These are phyloP conservation scores for Pseudozyma tsukubaensis DNA, from an alignment of 1,284 basidiomycete species.

Conservation along the genomic window DNA sequence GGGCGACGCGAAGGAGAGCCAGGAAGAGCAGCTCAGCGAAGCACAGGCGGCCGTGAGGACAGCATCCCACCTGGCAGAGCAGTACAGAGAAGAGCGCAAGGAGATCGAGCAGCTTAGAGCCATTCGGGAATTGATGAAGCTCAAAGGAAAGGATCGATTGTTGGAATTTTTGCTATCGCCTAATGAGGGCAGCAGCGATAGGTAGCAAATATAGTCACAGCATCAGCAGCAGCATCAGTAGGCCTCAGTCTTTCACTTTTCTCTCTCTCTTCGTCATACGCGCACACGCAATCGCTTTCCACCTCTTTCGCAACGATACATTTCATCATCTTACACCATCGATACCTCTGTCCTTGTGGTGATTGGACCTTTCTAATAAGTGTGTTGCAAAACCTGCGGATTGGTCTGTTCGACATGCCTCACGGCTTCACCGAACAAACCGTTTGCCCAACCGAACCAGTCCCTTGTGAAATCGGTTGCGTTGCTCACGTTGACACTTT, in stretches of 20 bases:
- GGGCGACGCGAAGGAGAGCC: constrained; percentile 2
- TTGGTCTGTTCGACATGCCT: constrained; percentile 49
- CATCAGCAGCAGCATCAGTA: no score
- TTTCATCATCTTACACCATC: background rate
- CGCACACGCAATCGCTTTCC: no score
- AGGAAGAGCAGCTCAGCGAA: background rate
- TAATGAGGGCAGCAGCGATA: constrained; percentile 3
- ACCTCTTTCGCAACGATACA: no score
- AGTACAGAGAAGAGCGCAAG: constrained; percentile 29
- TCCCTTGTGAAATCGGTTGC: constrained; percentile 51
- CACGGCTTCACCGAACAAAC: constrained; percentile 53
- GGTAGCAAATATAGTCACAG: background rate
- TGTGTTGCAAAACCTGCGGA: constrained; percentile 32
- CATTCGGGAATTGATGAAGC: constrained; percentile 45
- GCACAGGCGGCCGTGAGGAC: constrained; percentile 16
- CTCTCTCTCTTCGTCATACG: no score
- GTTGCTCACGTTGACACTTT: constrained; percentile 55
- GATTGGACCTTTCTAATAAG: constrained; percentile 2
- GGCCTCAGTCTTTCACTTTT: background rate
- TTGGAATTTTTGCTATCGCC: constrained; percentile 48
- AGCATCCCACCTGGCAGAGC: constrained; percentile 28
- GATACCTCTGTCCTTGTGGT: background rate
- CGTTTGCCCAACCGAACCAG: constrained; percentile 61
- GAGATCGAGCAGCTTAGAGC: constrained; percentile 60
- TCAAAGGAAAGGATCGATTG: constrained; percentile 39